Conservation (phyloP, 192 early-diverging fungal species). For the Dissophora ornata region DNA sequence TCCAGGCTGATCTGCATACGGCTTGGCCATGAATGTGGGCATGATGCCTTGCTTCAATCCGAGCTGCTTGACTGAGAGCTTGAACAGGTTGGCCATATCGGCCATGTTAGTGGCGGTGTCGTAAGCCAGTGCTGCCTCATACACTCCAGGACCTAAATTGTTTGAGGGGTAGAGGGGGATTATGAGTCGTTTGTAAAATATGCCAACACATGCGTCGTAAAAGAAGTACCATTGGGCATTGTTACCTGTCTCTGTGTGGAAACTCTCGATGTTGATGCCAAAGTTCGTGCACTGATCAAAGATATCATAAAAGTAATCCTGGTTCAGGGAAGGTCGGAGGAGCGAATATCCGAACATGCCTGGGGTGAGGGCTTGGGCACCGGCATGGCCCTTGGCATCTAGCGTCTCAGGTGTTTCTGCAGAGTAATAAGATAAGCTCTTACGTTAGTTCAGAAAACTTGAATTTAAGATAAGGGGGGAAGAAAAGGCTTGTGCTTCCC, state of each 20-base stretch:
- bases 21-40: slow-evolving; percentile 90
- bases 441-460: too few species aligned
- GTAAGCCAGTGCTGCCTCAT: slow-evolving; percentile 81
- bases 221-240: neutral
- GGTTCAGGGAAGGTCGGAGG: slow-evolving; percentile 71
- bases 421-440: neutral
- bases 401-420: slow-evolving; percentile 78
- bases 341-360: slow-evolving; percentile 90
- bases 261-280: slow-evolving; percentile 75
- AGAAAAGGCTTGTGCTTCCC: too few species aligned
- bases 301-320: slow-evolving; percentile 76
- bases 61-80: slow-evolving; percentile 78
- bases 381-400: slow-evolving; percentile 66
- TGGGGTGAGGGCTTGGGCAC: slow-evolving; percentile 69
- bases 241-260: slow-evolving; percentile 84
- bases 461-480: too few species aligned
- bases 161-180: neutral
- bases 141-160: slow-evolving; percentile 78
- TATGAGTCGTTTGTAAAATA: too few species aligned
- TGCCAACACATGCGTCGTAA: neutral
- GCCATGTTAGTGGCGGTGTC: slow-evolving; percentile 66
- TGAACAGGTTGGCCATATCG: slow-evolving; percentile 83
- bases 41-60: slow-evolving; percentile 75
- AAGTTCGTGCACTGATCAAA: slow-evolving; percentile 71
- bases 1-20: slow-evolving; percentile 74